These are phyloP conservation scores for Asclepias syriaca DNA, from an alignment of 257 asterid genomes.

Conservation along the genomic window DNA sequence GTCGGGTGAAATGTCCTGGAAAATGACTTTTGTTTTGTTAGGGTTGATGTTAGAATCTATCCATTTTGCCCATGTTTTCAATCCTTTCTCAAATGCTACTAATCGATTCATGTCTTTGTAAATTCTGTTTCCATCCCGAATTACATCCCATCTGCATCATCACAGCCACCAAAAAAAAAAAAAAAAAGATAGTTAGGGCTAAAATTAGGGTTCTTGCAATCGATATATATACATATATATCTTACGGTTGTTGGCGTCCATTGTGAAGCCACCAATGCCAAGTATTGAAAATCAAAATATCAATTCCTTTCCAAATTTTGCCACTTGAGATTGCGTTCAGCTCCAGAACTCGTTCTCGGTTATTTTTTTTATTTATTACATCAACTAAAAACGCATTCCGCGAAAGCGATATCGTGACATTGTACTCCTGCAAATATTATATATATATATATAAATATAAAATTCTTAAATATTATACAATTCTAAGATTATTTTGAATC, in stretches of 20 bases:
- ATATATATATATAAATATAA: no score
- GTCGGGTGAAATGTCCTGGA: slow-evolving; percentile 31
- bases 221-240: no score
- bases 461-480: no score
- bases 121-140: slow-evolving; percentile 15
- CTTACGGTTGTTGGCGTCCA: slow-evolving; percentile 52
- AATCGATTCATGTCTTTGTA: slow-evolving; percentile 26
- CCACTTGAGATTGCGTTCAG: slow-evolving; percentile 42
- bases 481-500: no score
- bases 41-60: slow-evolving; percentile 22
- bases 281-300: slow-evolving; percentile 55
- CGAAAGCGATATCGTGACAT: slow-evolving; percentile 27
- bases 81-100: slow-evolving; percentile 23
- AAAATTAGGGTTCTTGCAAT: not conserved
- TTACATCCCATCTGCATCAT: slow-evolving; percentile 25
- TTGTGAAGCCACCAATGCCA: slow-evolving; percentile 75
- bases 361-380: slow-evolving; percentile 17
- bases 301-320: slow-evolving; percentile 43
- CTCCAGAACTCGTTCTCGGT: slow-evolving; percentile 38
- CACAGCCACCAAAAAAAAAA: not conserved
- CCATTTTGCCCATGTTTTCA: slow-evolving; percentile 35
- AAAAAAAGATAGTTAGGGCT: not conserved
- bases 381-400: slow-evolving; percentile 52
- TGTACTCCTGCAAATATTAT: slow-evolving; percentile 36
- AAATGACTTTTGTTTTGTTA: slow-evolving; percentile 29